A percentile compares a stretch with the other conserved stretches of the same genome.
These are phyloP conservation scores for Nitzschia sp. DNA, from an alignment of 108 stramenopile species.

Conservation along the genomic window DNA sequence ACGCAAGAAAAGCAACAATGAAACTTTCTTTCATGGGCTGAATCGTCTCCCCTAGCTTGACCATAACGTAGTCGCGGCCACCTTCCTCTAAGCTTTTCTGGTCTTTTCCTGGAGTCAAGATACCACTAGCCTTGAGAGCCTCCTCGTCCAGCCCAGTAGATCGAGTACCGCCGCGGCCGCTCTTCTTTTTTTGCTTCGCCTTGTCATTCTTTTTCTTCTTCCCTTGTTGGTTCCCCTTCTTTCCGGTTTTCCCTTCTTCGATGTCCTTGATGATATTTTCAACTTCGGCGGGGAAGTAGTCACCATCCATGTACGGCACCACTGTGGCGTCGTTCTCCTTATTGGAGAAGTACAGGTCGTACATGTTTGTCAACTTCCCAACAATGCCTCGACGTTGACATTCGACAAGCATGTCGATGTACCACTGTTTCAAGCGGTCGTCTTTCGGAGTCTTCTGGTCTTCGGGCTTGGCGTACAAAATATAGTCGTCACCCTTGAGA, in stretches of 20 bases:
- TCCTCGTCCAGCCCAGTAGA: constrained; percentile 88
- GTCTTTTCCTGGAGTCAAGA: constrained; percentile 65
- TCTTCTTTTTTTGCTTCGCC: constrained; percentile 69
- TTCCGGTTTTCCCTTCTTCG: constrained; percentile 77
- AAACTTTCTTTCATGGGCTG: constrained; percentile 98
- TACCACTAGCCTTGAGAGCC: constrained; percentile 79
- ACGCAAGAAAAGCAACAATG: constrained; percentile 91
- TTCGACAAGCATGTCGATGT: constrained; percentile 94
- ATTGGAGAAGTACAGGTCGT: constrained; percentile 92
- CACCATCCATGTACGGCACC: constrained; percentile 98
- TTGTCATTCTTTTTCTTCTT: constrained; percentile 66
- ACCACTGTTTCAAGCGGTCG: constrained; percentile 94
- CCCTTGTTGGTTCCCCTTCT: constrained; percentile 50
- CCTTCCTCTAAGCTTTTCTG: constrained; percentile 82
- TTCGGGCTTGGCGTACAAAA: constrained; percentile 97
- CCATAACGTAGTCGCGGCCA: constrained; percentile 91
- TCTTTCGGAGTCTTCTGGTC: constrained; percentile 96
- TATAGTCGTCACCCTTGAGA: constrained; percentile 97
- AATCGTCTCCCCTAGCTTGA: constrained; percentile 91
- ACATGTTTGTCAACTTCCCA: constrained; percentile 90
- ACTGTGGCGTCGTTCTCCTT: constrained; percentile 77
- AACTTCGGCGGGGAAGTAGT: constrained; percentile 97
- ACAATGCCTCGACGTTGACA: constrained; percentile 88
- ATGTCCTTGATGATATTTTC: constrained; percentile 97
- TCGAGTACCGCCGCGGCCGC: constrained; percentile 79